Conservation (phyloP, 108 stramenopile genomes). For the Conticribra guillardii region DNA sequence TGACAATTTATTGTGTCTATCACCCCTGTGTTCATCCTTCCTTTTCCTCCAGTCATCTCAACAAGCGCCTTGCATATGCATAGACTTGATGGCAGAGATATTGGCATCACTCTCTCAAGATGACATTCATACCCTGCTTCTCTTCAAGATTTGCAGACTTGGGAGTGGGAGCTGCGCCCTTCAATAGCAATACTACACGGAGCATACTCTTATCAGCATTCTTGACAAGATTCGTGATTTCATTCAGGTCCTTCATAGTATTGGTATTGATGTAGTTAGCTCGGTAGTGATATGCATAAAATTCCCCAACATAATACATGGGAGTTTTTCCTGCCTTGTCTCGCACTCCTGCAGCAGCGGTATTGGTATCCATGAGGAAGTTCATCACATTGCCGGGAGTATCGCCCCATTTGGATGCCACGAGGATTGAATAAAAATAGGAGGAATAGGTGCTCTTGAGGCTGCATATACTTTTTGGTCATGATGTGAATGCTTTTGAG, state of each 20-base stretch:
- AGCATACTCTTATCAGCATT: not conserved
- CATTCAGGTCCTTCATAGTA: not conserved
- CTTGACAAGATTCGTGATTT: not conserved
- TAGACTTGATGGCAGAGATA: constrained; percentile 6
- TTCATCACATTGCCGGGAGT: constrained; percentile 12
- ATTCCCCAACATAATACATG: constrained; percentile 9
- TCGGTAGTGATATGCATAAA: not conserved
- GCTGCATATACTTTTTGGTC: not conserved
- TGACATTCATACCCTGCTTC: not conserved
- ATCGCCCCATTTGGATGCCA: constrained; percentile 4
- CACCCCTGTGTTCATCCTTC: not conserved
- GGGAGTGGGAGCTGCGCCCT: not conserved
- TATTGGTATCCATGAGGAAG: constrained; percentile 10
- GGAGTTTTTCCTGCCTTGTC: constrained; percentile 13
- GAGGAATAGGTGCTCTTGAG: not conserved
- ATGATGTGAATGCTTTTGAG: not conserved
- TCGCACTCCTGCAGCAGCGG: constrained; percentile 6
- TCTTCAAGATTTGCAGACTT: constrained; percentile 20
- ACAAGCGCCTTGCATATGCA: constrained; percentile 14
- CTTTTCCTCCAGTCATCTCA: constrained; percentile 4
- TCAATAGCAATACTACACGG: not conserved
- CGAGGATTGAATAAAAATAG: constrained; percentile 6
- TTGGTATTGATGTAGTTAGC: not conserved
- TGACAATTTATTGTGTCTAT: too few relatives aligned
- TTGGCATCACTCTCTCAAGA: constrained; percentile 1